Evolutionary conservation across 805 yeast species (phyloP).

Genomic region (Lipomyces yamanashiensis): DNA sequence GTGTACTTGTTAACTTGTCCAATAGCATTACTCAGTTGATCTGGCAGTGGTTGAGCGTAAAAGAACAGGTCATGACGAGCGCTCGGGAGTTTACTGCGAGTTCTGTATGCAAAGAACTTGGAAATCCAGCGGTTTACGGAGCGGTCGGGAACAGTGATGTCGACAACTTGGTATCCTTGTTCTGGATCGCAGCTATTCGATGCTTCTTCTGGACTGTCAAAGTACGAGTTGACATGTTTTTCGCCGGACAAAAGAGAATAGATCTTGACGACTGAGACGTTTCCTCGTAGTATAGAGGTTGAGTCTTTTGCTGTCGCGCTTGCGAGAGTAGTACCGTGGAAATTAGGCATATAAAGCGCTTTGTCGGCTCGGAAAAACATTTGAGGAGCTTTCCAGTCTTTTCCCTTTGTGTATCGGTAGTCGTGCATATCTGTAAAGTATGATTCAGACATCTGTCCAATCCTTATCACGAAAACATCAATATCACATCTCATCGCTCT

Average conservation of each 20-base stretch:
- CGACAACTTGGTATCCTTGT: constrained; percentile 67
- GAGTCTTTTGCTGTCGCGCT: constrained; percentile 41
- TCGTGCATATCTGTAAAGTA: constrained; percentile 65
- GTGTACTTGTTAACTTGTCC: constrained; percentile 75
- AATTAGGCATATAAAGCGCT: constrained; percentile 81
- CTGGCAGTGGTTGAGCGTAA: constrained; percentile 29
- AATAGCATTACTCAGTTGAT: constrained; percentile 42
- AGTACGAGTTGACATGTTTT: constrained; percentile 64
- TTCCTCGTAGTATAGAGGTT: constrained; percentile 52
- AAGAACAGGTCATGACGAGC: constrained; percentile 64
- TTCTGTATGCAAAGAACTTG: constrained; percentile 53
- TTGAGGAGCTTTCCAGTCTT: constrained; percentile 81
- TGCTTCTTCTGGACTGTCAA: constrained; percentile 52
- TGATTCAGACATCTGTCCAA: constrained; percentile 62
- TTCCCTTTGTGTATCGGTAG: constrained; percentile 77
- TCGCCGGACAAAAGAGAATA: constrained; percentile 74
- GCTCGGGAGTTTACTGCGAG: constrained; percentile 53
- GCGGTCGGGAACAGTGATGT: constrained; percentile 75
- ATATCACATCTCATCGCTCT: background rate
- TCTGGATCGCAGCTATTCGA: constrained; percentile 50
- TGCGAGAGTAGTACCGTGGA: constrained; percentile 60
- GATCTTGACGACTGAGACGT: constrained; percentile 66
- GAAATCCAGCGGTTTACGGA: constrained; percentile 69
- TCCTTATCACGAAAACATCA: background rate
- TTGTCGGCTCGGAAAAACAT: constrained; percentile 74